Evolutionary conservation across 768 basidiomycete species (phyloP), one percentile per base, ranked within the genome.

Genomic region (Xerocomellus intermedius): DNA sequence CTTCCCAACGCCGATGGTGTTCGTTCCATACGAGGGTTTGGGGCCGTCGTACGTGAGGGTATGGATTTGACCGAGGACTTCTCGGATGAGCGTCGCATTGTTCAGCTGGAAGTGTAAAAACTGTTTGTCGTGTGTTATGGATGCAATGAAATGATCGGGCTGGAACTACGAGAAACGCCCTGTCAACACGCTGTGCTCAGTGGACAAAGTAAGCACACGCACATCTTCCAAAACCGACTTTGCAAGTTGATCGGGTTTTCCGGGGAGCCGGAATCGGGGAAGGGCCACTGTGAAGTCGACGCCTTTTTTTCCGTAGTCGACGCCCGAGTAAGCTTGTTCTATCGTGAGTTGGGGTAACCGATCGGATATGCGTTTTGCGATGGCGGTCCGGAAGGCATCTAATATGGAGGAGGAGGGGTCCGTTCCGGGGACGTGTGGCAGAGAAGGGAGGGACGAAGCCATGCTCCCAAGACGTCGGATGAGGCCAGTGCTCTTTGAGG

Each of bases 241-340:
- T 0, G 89, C 93, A 17, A 89, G 77, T 32, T 87, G 86, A 41
- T 94, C 89, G 0, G 89, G 79, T 67, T 94, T 94, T 19, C 85
- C 93, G 8, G 86, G 85, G 24, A 96, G 75, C 52, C 91, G 80
- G 75, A 95, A 98, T 58, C 95, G 82, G n/a, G 94, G 91, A 46
- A 98, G 72, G 1, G 96, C 94, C 19, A 98, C 82, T 0, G 89
- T 89, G 62, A 97, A 94, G 74, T 98, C 96, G 42, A 81, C 86
- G n/a, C 90, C 92, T 73, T 95, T 95, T 74, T 95, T 93, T 35
- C 91, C 92, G 59, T 87, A 90, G 68, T 94, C 89, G 1, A 97
- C 87, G 21, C 91, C 94, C 22, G 80, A 69, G 72, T 91, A 97
- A 0, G 86, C 92, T 64, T 91, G 84, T 38, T 90, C 89, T 26